Conservation (phyloP, 768 basidiomycete genomes). For the Kwoniella europaea region DNA sequence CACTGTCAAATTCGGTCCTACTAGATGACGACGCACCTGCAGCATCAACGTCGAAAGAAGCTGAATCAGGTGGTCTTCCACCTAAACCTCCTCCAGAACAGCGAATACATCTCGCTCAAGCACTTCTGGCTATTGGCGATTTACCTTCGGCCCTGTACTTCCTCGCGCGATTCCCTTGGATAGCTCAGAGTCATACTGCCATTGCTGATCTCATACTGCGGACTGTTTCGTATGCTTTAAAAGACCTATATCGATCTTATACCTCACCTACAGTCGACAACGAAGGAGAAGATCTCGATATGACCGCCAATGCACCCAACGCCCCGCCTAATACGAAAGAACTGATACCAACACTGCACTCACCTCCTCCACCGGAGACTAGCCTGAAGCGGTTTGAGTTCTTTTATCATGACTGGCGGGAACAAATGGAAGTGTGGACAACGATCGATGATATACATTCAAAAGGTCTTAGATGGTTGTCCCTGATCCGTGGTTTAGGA, state of each 20-base stretch:
- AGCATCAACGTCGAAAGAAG: conserved; percentile 58
- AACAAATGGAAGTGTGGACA: conserved; percentile 70
- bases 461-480: conserved; percentile 78
- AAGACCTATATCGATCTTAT: conserved; percentile 65
- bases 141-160: conserved; percentile 77
- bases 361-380: conserved; percentile 81
- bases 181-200: conserved; percentile 78
- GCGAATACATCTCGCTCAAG: conserved; percentile 75
- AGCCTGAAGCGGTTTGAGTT: conserved; percentile 77
- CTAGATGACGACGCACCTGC: conserved; percentile 61
- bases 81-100: conserved; percentile 64
- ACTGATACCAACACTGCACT: conserved; percentile 71
- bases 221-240: conserved; percentile 70
- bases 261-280: neutral
- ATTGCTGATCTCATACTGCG: conserved; percentile 86
- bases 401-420: conserved; percentile 85
- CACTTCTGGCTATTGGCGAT: conserved; percentile 85
- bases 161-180: conserved; percentile 80
- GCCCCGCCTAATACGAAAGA: conserved; percentile 57
- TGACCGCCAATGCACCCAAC: conserved; percentile 22
- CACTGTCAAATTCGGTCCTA: conserved; percentile 59
- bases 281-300: conserved; percentile 23
- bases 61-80: conserved; percentile 60
- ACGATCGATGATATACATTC: conserved; percentile 72
- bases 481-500: conserved; percentile 78